Percentiles rank a stretch among this genome's conserved stretches.
phyloP scores from a whole-genome alignment of 2,329 filamentous ascomycete genomes.

The Aureobasidium lini region DNA sequence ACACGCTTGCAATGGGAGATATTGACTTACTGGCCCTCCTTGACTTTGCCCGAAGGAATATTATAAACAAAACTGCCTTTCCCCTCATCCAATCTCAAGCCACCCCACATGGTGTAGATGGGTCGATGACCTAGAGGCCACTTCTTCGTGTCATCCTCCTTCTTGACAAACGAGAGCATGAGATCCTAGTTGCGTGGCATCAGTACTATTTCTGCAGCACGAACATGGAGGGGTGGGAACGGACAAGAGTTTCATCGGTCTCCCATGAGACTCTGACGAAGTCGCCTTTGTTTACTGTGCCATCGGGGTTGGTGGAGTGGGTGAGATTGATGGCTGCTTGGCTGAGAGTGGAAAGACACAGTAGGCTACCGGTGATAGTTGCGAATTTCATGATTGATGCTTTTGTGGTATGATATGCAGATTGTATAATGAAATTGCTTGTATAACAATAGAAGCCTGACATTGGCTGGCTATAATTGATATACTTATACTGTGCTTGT shows the following conservation, averaged over 20 bases:
- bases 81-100: neutral
- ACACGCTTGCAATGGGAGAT: neutral
- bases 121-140: neutral
- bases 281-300: neutral
- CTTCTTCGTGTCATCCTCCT: neutral
- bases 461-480: no score
- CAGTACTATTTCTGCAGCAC: no score
- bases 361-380: neutral
- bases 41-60: neutral
- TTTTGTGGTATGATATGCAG: neutral
- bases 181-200: neutral
- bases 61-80: neutral
- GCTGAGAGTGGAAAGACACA: neutral
- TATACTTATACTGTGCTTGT: no score
- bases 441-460: neutral
- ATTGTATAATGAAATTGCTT: neutral
- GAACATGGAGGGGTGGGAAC: neutral
- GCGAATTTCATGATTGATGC: neutral
- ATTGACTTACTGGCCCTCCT: neutral
- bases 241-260: neutral
- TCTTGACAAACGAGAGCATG: neutral
- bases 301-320: neutral
- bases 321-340: neutral
- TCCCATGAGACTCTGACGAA: neutral
- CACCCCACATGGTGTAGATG: neutral